Base-by-base conservation (phyloP, 2,329 filamentous ascomycete species). In the Penicillium sp. region DNA sequence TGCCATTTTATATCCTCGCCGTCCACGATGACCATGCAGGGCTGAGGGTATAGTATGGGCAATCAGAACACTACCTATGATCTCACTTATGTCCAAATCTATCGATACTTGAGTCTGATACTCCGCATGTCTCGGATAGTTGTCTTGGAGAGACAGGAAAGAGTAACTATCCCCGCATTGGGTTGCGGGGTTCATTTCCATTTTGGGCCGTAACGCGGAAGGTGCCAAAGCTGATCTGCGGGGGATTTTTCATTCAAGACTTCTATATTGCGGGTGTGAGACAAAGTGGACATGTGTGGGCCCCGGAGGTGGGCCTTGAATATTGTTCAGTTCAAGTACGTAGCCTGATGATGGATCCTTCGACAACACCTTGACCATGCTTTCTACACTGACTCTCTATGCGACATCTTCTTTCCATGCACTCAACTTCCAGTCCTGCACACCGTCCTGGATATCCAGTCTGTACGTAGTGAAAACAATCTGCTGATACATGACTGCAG, bases 391-490 rank as follows among this genome's bases (percentile, higher is more conserved):
- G 8, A 25, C 10, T 18, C 30, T 27, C 41, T 29, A 46, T 18
- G 14, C 13, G 10, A 12, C 22, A 19, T 48, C 41, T 13, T 55
- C 70, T 40, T 68, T 66, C 84, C 84, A 88, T 34, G 80, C 74
- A 33, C 72, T 71, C 55, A 89, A 77, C 42, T 80, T 75, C 83
- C 87, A 93, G 37, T 72, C 77, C 55, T 76, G 67, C 31, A 79
- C 81, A 14, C 79, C 80, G 62, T 92, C 83, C 19, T 77, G 75
- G 54, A 95, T 79, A 30, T 81, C 80, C 62, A 95, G 67, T 42
- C 76, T 76, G 64, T 80, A 73, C 49, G 80, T 80, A 61, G 84
- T 78, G 56, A 87, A 83, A 62, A 87, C 83, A 62, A 90, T 88
- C 51, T 76, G 76, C 79, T 86, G 66, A 55, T 78, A 78, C 59